Evolutionary conservation across 2,329 filamentous ascomycete genomes (phyloP).

Genomic region (Aspergillus spinulosporus): DNA sequence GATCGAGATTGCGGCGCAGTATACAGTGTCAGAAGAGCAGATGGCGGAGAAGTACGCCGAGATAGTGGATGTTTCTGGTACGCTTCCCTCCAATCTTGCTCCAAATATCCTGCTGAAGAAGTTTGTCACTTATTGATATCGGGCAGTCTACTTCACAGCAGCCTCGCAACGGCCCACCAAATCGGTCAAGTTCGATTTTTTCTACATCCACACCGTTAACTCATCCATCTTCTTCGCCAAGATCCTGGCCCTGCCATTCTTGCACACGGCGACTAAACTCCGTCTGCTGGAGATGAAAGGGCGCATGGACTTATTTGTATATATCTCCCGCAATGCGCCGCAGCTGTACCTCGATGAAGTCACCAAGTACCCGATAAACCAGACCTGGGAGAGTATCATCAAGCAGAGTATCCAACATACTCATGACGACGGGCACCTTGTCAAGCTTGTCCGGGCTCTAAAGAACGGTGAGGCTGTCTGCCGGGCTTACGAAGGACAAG

Average conservation of each 20-base stretch:
- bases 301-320: slow-evolving; percentile 71
- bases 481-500: slow-evolving; percentile 33
- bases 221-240: slow-evolving; percentile 69
- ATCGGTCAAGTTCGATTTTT: slow-evolving; percentile 77
- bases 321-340: slow-evolving; percentile 67
- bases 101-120: neutral
- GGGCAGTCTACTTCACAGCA: slow-evolving; percentile 54
- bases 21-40: slow-evolving; percentile 57
- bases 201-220: slow-evolving; percentile 76
- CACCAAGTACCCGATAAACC: slow-evolving; percentile 57
- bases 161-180: slow-evolving; percentile 66
- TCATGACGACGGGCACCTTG: slow-evolving; percentile 75
- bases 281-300: slow-evolving; percentile 81
- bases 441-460: slow-evolving; percentile 72
- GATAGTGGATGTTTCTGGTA: slow-evolving; percentile 68
- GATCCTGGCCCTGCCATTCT: slow-evolving; percentile 60
- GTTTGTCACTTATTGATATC: neutral
- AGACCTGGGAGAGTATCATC: slow-evolving; percentile 49
- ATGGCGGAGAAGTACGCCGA: slow-evolving; percentile 60
- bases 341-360: slow-evolving; percentile 62
- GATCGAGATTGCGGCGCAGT: slow-evolving; percentile 60
- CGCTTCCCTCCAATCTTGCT: slow-evolving; percentile 18
- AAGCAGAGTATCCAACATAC: slow-evolving; percentile 48
- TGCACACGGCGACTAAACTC: slow-evolving; percentile 65
- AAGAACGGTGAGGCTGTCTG: slow-evolving; percentile 61